Conservation (phyloP, 805 yeast genomes). For the Candida xyloterini region DNA sequence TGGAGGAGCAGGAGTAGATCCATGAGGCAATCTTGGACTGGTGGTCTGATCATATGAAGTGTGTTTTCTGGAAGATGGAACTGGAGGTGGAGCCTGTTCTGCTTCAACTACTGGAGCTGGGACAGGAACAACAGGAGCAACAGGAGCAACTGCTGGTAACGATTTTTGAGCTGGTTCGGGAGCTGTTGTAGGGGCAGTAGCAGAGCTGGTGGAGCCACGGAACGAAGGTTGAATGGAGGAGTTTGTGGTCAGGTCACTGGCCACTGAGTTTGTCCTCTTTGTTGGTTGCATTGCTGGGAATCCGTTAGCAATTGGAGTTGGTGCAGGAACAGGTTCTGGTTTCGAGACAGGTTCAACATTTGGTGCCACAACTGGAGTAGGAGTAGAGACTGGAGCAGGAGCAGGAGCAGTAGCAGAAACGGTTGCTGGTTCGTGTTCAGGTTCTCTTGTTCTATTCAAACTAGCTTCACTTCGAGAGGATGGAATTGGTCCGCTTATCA, state of each 20-base stretch:
- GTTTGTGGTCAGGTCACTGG: slow-evolving; percentile 16
- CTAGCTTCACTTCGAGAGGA: slow-evolving; percentile 1
- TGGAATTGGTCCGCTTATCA: slow-evolving; percentile 12
- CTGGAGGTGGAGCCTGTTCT: slow-evolving; percentile 32
- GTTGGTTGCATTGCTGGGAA: slow-evolving; percentile 33
- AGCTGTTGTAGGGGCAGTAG: slow-evolving; percentile 20
- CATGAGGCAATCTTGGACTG: slow-evolving; percentile 24
- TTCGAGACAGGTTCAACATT: background rate
- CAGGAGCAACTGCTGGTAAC: slow-evolving; percentile 1
- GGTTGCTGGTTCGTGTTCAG: background rate
- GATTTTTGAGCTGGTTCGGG: slow-evolving; percentile 9
- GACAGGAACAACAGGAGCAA: slow-evolving; percentile 2
- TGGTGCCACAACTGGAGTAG: slow-evolving; percentile 1
- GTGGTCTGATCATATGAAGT: slow-evolving; percentile 17
- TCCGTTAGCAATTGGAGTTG: slow-evolving; percentile 8
- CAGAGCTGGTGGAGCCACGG: slow-evolving; percentile 14
- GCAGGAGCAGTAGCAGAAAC: slow-evolving; percentile 1
- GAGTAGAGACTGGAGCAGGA: background rate
- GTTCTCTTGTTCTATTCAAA: background rate
- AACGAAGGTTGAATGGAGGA: slow-evolving; percentile 26
- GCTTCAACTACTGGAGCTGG: slow-evolving; percentile 15
- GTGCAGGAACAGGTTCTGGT: slow-evolving; percentile 4
- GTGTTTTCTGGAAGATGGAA: slow-evolving; percentile 35
- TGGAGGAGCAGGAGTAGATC: slow-evolving; percentile 33
- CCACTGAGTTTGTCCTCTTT: slow-evolving; percentile 27